A percentile compares a stretch with the other conserved stretches of the same genome.
Evolutionary conservation across 176 grass and related monocot genomes (phyloP).

Genomic region (Lolium perenne): DNA sequence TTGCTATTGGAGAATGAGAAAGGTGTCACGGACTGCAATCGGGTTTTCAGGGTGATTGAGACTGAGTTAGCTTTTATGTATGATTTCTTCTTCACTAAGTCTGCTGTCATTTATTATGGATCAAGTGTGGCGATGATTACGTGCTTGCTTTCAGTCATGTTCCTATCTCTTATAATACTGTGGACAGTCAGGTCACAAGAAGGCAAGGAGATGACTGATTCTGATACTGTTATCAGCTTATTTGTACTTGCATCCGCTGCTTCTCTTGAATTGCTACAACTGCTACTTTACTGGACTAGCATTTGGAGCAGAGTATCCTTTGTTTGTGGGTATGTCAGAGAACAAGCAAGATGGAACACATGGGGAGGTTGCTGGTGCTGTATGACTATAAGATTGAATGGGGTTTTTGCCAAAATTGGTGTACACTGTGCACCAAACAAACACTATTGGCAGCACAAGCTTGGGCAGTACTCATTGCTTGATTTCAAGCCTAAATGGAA

Average conservation of each 20-base stretch:
- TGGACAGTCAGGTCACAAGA: background rate
- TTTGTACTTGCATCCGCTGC: background rate
- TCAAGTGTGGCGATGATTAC: background rate
- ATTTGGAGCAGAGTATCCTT: constrained; percentile 11
- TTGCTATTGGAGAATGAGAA: background rate
- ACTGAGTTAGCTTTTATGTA: background rate
- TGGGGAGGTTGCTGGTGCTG: background rate
- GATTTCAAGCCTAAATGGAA: constrained; percentile 4
- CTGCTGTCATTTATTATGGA: constrained; percentile 11
- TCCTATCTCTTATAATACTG: background rate
- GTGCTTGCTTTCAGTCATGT: background rate
- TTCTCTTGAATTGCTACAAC: background rate
- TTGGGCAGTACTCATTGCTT: constrained; percentile 19
- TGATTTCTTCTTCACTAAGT: constrained; percentile 20
- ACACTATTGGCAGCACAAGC: background rate
- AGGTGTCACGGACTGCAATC: background rate
- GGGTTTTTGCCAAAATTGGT: background rate
- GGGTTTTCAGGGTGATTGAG: constrained; percentile 20
- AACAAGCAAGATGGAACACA: background rate
- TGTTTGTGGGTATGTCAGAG: background rate
- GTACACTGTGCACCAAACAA: background rate
- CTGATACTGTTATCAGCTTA: background rate
- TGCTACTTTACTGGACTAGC: constrained; percentile 14
- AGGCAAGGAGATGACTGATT: background rate
- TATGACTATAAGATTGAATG: background rate